A percentile compares a stretch with the other conserved stretches of the same genome.
These are phyloP conservation scores for Nemania sp. DNA, from an alignment of 2,329 filamentous ascomycete species.

Conservation along the genomic window DNA sequence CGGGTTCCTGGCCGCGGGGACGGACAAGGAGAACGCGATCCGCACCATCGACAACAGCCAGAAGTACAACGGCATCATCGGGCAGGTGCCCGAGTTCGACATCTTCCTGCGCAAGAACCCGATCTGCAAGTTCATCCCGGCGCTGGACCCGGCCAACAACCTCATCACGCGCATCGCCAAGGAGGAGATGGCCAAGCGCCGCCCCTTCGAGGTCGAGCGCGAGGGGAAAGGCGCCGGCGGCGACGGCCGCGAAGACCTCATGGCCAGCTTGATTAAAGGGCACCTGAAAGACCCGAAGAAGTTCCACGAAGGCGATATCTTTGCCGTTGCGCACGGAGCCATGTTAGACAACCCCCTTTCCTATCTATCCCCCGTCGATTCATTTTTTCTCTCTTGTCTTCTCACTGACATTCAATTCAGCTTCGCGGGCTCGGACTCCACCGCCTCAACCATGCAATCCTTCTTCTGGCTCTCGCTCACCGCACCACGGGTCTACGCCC, in stretches of 20 bases:
- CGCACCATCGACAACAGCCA: slow-evolving; percentile 56
- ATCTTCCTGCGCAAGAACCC: slow-evolving; percentile 53
- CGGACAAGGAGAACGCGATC: slow-evolving; percentile 55
- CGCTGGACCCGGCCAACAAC: slow-evolving; percentile 48
- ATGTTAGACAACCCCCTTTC: slow-evolving; percentile 46
- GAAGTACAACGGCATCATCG: slow-evolving; percentile 56
- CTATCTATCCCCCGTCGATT: not conserved
- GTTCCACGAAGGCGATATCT: slow-evolving; percentile 57
- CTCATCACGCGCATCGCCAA: slow-evolving; percentile 56
- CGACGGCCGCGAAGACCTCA: slow-evolving; percentile 53
- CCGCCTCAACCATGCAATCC: slow-evolving; percentile 61
- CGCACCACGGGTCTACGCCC: slow-evolving; percentile 45
- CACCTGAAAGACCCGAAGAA: slow-evolving; percentile 53
- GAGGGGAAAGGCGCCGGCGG: slow-evolving; percentile 45
- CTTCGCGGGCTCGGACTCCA: slow-evolving; percentile 64
- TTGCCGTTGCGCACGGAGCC: slow-evolving; percentile 59
- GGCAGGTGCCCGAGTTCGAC: slow-evolving; percentile 56
- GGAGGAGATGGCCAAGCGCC: slow-evolving; percentile 52
- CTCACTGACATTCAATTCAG: too few relatives aligned
- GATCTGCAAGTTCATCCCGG: slow-evolving; percentile 46
- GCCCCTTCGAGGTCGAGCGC: slow-evolving; percentile 50
- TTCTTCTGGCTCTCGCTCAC: slow-evolving; percentile 56
- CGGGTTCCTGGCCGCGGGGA: slow-evolving; percentile 54
- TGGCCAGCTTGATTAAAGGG: slow-evolving; percentile 55
- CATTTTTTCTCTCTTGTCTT: too few relatives aligned